Conservation (phyloP, 2,329 filamentous ascomycete species). For the Beauveria pseudobassiana region DNA sequence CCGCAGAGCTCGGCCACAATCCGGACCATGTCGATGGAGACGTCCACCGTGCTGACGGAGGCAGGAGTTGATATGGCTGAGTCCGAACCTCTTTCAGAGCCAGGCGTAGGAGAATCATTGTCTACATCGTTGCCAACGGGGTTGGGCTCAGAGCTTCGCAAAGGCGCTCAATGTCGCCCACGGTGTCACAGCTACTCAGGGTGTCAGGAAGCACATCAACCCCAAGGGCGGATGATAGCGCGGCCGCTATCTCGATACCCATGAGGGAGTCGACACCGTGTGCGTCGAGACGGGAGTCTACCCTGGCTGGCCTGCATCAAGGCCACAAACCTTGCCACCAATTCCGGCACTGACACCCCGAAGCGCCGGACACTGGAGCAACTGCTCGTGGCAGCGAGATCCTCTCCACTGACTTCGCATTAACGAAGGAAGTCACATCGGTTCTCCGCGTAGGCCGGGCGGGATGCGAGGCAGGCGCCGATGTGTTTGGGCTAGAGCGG, state of each 20-base stretch:
- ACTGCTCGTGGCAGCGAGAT: not conserved
- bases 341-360: constrained; percentile 17
- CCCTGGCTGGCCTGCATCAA: constrained; percentile 15
- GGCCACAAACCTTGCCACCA: constrained; percentile 18
- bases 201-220: constrained; percentile 15
- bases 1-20: not conserved
- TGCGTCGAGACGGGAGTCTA: constrained; percentile 11
- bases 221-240: constrained; percentile 17
- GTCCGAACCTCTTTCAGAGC: not conserved
- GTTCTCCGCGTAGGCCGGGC: not conserved
- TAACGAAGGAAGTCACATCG: not conserved
- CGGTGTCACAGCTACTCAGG: not conserved
- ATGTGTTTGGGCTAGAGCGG: not conserved
- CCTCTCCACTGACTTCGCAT: not conserved
- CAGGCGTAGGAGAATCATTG: not conserved
- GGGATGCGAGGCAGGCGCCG: not conserved
- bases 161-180: constrained; percentile 1
- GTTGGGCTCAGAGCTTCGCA: not conserved
- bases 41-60: not conserved
- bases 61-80: not conserved
- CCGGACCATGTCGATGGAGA: not conserved
- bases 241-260: constrained; percentile 18
- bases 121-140: not conserved
- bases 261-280: constrained; percentile 22
- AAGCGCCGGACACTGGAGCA: not conserved